These are phyloP conservation scores for Chenopodium quinoa DNA, from an alignment of 148 eudicot species.

Conservation along the genomic window DNA sequence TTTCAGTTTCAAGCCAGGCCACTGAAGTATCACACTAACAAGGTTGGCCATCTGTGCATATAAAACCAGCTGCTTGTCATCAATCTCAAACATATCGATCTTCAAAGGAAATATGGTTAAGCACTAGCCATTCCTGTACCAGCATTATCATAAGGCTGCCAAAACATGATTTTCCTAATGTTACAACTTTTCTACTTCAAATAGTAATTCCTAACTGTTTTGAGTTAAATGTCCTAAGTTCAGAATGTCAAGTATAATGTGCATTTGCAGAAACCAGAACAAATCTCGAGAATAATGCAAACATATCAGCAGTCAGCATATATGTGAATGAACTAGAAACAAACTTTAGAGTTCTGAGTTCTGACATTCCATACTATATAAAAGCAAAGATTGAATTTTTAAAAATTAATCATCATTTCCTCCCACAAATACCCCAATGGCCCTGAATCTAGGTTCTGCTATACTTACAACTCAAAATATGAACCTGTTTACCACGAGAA, in stretches of 20 bases:
- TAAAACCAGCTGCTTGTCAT: conserved; percentile 73
- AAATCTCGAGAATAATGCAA: background rate
- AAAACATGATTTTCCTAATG: background rate
- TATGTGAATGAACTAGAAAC: no score
- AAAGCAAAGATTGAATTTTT: no score
- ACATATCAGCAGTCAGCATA: no score
- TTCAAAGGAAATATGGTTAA: conserved; percentile 38
- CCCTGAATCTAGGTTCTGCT: no score
- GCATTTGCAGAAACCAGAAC: background rate
- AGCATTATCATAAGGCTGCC: background rate
- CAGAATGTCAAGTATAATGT: background rate
- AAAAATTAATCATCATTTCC: no score
- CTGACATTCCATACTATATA: no score
- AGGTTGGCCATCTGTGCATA: conserved; percentile 99
- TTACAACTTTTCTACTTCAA: background rate
- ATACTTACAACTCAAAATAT: background rate
- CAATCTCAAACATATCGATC: conserved; percentile 63
- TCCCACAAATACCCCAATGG: no score
- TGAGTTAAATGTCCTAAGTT: background rate
- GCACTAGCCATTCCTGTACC: conserved; percentile 31
- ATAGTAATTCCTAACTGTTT: background rate
- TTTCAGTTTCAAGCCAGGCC: conserved; percentile 59
- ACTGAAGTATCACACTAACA: conserved; percentile 59
- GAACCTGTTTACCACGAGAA: background rate
- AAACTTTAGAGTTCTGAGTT: no score